Percentiles rank a stretch among this genome's conserved stretches.
These are phyloP conservation scores for Naganishia randhawae DNA, from an alignment of 768 basidiomycete genomes.

Conservation along the genomic window DNA sequence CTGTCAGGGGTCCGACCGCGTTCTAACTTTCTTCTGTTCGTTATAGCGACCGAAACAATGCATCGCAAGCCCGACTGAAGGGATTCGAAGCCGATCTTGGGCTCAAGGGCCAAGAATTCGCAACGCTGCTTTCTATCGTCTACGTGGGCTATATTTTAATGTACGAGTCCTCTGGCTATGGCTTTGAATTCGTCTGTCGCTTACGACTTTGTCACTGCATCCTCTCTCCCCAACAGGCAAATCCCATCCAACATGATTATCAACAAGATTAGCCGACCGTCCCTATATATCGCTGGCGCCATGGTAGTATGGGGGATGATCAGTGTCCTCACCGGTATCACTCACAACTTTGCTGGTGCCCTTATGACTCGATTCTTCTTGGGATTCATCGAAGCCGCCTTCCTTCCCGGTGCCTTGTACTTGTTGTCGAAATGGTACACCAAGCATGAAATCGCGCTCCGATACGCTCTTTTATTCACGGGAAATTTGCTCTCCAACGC, in stretches of 20 bases:
- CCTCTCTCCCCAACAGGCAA: slow-evolving; percentile 36
- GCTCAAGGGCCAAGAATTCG: slow-evolving; percentile 41
- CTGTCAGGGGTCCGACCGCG: not conserved
- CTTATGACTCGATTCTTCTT: slow-evolving; percentile 62
- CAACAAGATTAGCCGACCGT: slow-evolving; percentile 46
- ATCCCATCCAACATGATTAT: slow-evolving; percentile 45
- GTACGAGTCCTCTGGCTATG: slow-evolving; percentile 21
- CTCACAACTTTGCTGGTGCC: slow-evolving; percentile 54
- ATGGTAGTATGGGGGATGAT: slow-evolving; percentile 48
- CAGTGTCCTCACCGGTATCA: slow-evolving; percentile 53
- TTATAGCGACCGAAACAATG: slow-evolving; percentile 45
- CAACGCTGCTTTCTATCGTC: slow-evolving; percentile 45
- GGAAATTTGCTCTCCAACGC: slow-evolving; percentile 69
- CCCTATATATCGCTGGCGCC: slow-evolving; percentile 43
- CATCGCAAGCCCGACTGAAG: slow-evolving; percentile 40
- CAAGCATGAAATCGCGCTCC: slow-evolving; percentile 32
- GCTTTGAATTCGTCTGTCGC: not conserved
- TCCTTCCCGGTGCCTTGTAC: slow-evolving; percentile 45
- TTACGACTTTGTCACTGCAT: slow-evolving; percentile 12
- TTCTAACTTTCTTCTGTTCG: not conserved
- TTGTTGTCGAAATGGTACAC: slow-evolving; percentile 41
- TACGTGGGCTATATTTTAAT: slow-evolving; percentile 40
- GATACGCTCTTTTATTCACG: slow-evolving; percentile 25
- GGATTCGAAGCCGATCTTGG: slow-evolving; percentile 44
- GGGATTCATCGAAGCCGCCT: slow-evolving; percentile 67